Conservation (phyloP, 208 protist species). For the Leishmania turanica region DNA sequence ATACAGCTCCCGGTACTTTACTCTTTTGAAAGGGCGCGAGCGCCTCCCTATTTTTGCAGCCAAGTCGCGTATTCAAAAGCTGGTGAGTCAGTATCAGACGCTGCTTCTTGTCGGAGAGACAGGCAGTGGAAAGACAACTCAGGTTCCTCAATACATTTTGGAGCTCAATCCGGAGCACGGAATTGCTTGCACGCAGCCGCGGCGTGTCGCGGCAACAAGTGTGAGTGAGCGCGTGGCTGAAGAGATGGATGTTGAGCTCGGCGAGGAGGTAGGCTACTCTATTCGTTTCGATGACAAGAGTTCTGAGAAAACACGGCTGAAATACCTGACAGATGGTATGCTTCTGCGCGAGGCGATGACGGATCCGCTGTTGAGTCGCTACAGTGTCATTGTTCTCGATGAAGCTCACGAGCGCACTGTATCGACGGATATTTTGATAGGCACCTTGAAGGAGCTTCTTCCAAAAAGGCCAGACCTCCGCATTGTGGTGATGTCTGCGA, state of each 20-base stretch:
- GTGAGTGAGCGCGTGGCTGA: conserved; percentile 98
- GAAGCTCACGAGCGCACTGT: conserved; percentile 99
- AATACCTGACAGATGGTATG: conserved; percentile 99
- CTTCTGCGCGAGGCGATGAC: conserved; percentile 97
- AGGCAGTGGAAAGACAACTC: conserved; percentile 96
- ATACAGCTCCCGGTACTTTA: conserved; percentile 65
- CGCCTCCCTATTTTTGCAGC: conserved; percentile 76
- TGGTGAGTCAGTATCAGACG: conserved; percentile 91
- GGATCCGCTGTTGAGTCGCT: conserved; percentile 91
- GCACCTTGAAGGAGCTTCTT: conserved; percentile 95
- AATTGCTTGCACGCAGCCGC: conserved; percentile 97
- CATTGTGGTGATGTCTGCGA: conserved; percentile 98
- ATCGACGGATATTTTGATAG: conserved; percentile 98
- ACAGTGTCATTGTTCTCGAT: conserved; percentile 98
- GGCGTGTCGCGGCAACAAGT: conserved; percentile 98
- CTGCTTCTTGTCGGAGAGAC: conserved; percentile 94
- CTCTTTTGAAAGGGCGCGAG: conserved; percentile 51
- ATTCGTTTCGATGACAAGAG: conserved; percentile 99
- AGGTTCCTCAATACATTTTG: conserved; percentile 95
- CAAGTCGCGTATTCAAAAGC: conserved; percentile 78
- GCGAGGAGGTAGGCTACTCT: conserved; percentile 98
- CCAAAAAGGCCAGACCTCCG: conserved; percentile 90
- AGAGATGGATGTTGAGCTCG: conserved; percentile 96
- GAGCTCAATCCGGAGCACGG: conserved; percentile 80
- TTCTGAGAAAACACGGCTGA: conserved; percentile 93